Evolutionary conservation across 2,329 filamentous ascomycete species (phyloP), one percentile per base, ranked within the genome.

Genomic region (Falciphora oryzae): DNA sequence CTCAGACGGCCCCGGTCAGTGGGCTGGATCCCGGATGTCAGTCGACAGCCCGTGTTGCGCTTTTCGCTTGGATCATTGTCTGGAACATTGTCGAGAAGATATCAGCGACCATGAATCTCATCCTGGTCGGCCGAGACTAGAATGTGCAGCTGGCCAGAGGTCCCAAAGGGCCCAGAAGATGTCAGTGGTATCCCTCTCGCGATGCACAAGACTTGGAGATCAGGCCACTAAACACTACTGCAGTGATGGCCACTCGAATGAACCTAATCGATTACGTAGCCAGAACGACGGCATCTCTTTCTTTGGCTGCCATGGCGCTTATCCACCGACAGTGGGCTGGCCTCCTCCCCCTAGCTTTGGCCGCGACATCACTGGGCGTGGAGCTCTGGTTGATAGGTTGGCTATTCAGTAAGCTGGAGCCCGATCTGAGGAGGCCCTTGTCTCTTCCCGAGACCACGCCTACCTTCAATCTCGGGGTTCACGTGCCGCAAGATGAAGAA

Each of bases 71-170:
- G 44, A 22, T 53, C 10, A 7, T 53, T 2, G 22, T 53, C 22
- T 53, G 44, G 44, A 53, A 53, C n/a, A 53, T 53, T n/a, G 22
- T 53, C 44, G 44, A 53, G 22, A 53, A 53, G n/a, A 53, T 53
- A 53, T 53, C 44, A 14, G 44, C 44, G n/a, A 53, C 44, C n/a
- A 53, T 53, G 44, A 53, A 53, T 25, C 44, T 53, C 5, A 25
- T 53, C 44, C 44, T 53, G 44, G 18, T 53, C n/a, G 44, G 44
- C 44, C 44, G 44, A 10, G 44, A 53, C 44, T 53, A 25, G 44
- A 53, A 53, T 53, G 44, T 53, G 18, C 44, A 53, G n/a, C 44
- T 53, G 7, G 18, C n/a, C 44, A 53, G n/a, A 11, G 44, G 44
- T 53, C 44, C 44, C 22, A 53, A 7, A 25, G 44, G 44, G 7